phyloP scores from a whole-genome alignment of 2,329 filamentous ascomycete species.

The Penicillium brevicompactum region DNA sequence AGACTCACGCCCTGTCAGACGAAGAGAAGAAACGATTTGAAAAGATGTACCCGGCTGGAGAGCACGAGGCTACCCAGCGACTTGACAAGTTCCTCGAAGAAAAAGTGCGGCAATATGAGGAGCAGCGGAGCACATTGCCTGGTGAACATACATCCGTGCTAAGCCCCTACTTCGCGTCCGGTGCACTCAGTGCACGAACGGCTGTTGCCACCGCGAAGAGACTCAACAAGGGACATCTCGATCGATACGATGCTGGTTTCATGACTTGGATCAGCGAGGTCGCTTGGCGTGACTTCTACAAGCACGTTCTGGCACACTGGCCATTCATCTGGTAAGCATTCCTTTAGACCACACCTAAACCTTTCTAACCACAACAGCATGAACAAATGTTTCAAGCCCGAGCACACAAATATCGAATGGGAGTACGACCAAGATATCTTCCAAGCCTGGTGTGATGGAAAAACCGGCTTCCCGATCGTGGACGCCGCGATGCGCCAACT shows the following conservation, averaged over 20 bases:
- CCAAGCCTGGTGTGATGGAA: constrained; percentile 71
- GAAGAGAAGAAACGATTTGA: constrained; percentile 62
- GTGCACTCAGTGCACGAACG: constrained; percentile 69
- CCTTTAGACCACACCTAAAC: background rate
- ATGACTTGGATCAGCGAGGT: constrained; percentile 78
- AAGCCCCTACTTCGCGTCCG: constrained; percentile 71
- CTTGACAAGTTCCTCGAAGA: constrained; percentile 69
- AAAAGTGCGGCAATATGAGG: constrained; percentile 63
- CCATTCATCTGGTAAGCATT: constrained; percentile 61
- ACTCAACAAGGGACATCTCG: constrained; percentile 63
- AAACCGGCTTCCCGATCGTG: constrained; percentile 79
- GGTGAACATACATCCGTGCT: constrained; percentile 66
- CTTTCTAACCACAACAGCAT: constrained; percentile 49
- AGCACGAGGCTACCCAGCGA: constrained; percentile 68
- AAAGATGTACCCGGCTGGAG: constrained; percentile 72
- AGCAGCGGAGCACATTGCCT: constrained; percentile 67
- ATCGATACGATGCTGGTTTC: constrained; percentile 67
- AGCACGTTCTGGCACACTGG: constrained; percentile 81
- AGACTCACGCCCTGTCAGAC: constrained; percentile 61
- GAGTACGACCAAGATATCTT: constrained; percentile 73
- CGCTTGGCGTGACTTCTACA: constrained; percentile 87
- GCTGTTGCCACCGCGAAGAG: constrained; percentile 66
- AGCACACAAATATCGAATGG: constrained; percentile 82
- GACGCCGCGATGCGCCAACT: constrained; percentile 86
- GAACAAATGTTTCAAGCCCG: constrained; percentile 79